These are phyloP conservation scores for Kwoniella dejecticola DNA, from an alignment of 768 basidiomycete genomes.

Conservation along the genomic window DNA sequence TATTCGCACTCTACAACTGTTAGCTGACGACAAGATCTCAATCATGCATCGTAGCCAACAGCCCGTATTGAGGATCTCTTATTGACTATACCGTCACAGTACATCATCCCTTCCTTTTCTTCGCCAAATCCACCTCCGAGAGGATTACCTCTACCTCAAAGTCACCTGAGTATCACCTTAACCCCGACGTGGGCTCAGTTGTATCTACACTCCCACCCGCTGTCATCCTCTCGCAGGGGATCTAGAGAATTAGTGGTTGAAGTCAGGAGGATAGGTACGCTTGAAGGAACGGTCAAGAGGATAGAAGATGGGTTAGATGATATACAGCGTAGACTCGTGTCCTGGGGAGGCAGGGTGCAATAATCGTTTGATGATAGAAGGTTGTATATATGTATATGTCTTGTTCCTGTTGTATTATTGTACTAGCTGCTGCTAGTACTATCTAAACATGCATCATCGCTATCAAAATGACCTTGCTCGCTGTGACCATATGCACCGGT, in stretches of 20 bases:
- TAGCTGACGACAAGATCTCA: too few relatives aligned
- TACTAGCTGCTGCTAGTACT: background rate
- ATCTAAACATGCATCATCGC: slow-evolving; percentile 4
- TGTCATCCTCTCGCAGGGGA: slow-evolving; percentile 4
- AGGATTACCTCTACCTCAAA: slow-evolving; percentile 35
- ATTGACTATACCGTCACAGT: slow-evolving; percentile 19
- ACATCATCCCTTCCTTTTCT: slow-evolving; percentile 15
- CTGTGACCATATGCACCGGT: background rate
- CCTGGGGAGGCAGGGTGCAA: slow-evolving; percentile 37
- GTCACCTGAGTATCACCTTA: slow-evolving; percentile 33
- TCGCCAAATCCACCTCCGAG: background rate
- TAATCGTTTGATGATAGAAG: too few relatives aligned
- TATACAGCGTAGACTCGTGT: slow-evolving; percentile 29
- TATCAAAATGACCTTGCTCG: background rate
- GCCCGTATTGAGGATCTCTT: slow-evolving; percentile 48
- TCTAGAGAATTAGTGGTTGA: slow-evolving; percentile 37
- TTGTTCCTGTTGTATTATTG: background rate
- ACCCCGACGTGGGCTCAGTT: slow-evolving; percentile 41
- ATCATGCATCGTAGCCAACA: slow-evolving; percentile 33
- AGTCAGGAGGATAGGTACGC: slow-evolving; percentile 27
- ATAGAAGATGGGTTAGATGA: slow-evolving; percentile 41
- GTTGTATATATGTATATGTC: background rate
- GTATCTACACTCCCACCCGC: slow-evolving; percentile 15
- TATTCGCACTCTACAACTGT: too few relatives aligned
- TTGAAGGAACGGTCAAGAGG: slow-evolving; percentile 32